Percentiles rank a stretch among this genome's conserved stretches.
phyloP scores from a whole-genome alignment of 1,139 yeast species.

The Suhomyces choctaworum region DNA sequence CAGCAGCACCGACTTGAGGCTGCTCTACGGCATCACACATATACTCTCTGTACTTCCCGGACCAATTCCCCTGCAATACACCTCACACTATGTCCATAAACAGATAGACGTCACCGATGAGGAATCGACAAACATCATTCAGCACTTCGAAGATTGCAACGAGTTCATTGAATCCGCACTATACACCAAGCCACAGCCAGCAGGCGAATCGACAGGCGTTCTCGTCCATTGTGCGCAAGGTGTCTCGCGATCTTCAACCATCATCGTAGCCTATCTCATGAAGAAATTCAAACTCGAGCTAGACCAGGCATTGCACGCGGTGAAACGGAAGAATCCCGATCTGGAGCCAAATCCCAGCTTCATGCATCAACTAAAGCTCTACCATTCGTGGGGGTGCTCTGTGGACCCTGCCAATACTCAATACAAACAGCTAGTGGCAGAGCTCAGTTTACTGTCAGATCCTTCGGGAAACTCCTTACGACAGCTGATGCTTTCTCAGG shows the following conservation, averaged over 20 bases:
- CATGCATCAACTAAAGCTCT: conserved; percentile 66
- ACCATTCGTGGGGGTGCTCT: conserved; percentile 36
- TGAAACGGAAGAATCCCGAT: conserved; percentile 56
- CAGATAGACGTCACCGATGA: conserved; percentile 75
- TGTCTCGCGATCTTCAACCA: conserved; percentile 73
- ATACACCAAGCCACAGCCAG: conserved; percentile 19
- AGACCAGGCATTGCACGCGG: conserved; percentile 69
- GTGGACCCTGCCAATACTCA: conserved; percentile 24
- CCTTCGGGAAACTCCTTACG: conserved; percentile 27
- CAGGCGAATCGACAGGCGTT: conserved; percentile 25
- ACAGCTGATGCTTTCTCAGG: conserved; percentile 15
- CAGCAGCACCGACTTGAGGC: conserved; percentile 41
- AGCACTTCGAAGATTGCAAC: conserved; percentile 59
- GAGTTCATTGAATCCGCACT: conserved; percentile 68
- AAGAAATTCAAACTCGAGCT: conserved; percentile 59
- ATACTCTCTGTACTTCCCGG: conserved; percentile 71
- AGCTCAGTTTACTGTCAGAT: conserved; percentile 27
- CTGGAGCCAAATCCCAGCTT: conserved; percentile 82
- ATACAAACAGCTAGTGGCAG: conserved; percentile 32
- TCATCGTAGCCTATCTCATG: conserved; percentile 79
- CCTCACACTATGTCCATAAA: conserved; percentile 51
- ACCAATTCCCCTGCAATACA: conserved; percentile 53
- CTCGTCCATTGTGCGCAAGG: conserved; percentile 86
- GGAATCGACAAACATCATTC: conserved; percentile 59
- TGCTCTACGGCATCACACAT: conserved; percentile 57